Conservation (phyloP, 371 early-diverging fungal species). For the Mucor ambiguus region DNA sequence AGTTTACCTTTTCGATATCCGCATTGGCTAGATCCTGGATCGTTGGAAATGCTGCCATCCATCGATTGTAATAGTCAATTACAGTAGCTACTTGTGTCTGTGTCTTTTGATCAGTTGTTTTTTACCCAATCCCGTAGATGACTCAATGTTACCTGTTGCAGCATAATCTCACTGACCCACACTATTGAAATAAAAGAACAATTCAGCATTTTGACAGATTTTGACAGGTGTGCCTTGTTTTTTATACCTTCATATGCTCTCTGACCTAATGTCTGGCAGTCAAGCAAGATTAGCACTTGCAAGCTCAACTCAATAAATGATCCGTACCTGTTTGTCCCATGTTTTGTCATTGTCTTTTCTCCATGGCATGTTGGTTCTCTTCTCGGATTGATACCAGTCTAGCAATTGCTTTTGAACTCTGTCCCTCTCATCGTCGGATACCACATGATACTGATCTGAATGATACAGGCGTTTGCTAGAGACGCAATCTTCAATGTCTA, state of each 20-base stretch:
- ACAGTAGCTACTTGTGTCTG: slow-evolving; percentile 80
- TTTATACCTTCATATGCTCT: slow-evolving; percentile 68
- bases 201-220: background rate
- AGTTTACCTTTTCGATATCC: slow-evolving; percentile 70
- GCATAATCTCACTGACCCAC: slow-evolving; percentile 88
- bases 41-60: slow-evolving; percentile 83
- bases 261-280: slow-evolving; percentile 45
- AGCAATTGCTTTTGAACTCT: slow-evolving; percentile 54
- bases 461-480: slow-evolving; percentile 33
- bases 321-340: slow-evolving; percentile 28
- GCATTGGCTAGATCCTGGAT: slow-evolving; percentile 69
- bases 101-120: background rate
- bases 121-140: background rate
- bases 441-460: slow-evolving; percentile 32
- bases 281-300: background rate
- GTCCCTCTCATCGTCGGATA: slow-evolving; percentile 29
- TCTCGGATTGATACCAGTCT: slow-evolving; percentile 66
- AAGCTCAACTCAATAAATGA: background rate
- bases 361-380: slow-evolving; percentile 75
- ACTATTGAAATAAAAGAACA: slow-evolving; percentile 34
- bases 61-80: slow-evolving; percentile 70
- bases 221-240: background rate
- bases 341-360: slow-evolving; percentile 39
- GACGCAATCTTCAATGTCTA: slow-evolving; percentile 42
- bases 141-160: slow-evolving; percentile 61